phyloP scores from a whole-genome alignment of 495 filamentous ascomycete species.

The Neurospora discreta region DNA sequence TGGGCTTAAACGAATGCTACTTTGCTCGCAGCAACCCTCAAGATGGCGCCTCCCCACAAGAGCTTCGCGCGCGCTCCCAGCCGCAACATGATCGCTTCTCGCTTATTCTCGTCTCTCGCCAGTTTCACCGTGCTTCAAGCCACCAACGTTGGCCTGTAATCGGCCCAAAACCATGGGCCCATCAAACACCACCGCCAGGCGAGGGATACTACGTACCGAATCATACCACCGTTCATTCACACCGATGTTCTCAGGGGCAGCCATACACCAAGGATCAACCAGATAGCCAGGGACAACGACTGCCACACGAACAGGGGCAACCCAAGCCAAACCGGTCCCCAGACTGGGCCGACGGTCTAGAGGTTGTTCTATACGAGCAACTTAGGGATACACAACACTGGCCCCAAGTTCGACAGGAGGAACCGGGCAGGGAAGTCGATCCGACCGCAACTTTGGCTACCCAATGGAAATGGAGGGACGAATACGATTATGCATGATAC shows the following conservation, averaged over 20 bases:
- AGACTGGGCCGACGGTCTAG: neutral
- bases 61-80: neutral
- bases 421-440: neutral
- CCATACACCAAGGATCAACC: neutral
- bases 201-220: neutral
- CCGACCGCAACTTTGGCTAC: neutral
- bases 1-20: neutral
- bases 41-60: neutral
- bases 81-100: neutral
- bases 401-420: neutral
- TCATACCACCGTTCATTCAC: neutral
- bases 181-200: neutral
- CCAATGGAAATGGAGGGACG: neutral
- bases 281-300: neutral
- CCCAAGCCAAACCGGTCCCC: neutral
- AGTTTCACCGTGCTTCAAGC: neutral
- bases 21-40: neutral
- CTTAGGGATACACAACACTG: neutral
- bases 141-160: neutral
- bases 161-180: neutral
- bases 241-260: neutral
- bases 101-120: neutral
- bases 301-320: neutral
- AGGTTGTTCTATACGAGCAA: neutral
- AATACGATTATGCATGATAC: neutral